These are phyloP conservation scores for Populus trichocarpa DNA, from an alignment of 441 rosid species.

Conservation along the genomic window DNA sequence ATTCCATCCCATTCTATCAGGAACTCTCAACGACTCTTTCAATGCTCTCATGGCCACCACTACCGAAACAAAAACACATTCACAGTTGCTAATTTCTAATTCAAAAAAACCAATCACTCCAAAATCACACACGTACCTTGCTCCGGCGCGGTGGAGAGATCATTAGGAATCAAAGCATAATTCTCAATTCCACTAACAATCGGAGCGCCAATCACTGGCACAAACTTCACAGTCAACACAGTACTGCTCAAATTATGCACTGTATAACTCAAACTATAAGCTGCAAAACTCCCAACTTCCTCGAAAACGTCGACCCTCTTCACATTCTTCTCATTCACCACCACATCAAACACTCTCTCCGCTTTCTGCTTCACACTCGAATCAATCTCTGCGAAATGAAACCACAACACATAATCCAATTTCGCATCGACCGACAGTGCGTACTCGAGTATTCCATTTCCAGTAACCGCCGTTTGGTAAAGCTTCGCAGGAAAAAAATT, in stretches of 20 bases:
- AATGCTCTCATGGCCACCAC: constrained; percentile 84
- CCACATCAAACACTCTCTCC: constrained; percentile 70
- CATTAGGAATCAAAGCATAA: constrained; percentile 85
- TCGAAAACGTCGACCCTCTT: constrained; percentile 66
- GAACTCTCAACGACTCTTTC: constrained; percentile 84
- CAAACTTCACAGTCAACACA: constrained; percentile 50
- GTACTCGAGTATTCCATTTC: constrained; percentile 48
- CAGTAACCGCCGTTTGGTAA: constrained; percentile 68
- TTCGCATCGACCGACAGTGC: constrained; percentile 78
- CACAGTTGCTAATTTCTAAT: neutral
- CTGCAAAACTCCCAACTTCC: constrained; percentile 70
- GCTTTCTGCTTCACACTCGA: constrained; percentile 53
- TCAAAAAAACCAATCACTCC: constrained; percentile 1
- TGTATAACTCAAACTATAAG: constrained; percentile 47
- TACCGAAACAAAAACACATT: constrained; percentile 19
- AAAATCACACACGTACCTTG: constrained; percentile 48
- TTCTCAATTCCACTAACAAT: constrained; percentile 84
- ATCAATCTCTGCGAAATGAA: constrained; percentile 95
- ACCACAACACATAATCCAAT: constrained; percentile 87
- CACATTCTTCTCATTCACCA: constrained; percentile 64
- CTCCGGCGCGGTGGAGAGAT: constrained; percentile 70
- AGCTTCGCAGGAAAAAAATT: constrained; percentile 92
- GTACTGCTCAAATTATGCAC: constrained; percentile 66
- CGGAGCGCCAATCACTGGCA: constrained; percentile 61
- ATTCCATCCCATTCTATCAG: constrained; percentile 98